Evolutionary conservation across 108 stramenopile genomes (phyloP), one percentile per base, ranked within the genome.

Genomic region (Fragilariopsis cylindrus): DNA sequence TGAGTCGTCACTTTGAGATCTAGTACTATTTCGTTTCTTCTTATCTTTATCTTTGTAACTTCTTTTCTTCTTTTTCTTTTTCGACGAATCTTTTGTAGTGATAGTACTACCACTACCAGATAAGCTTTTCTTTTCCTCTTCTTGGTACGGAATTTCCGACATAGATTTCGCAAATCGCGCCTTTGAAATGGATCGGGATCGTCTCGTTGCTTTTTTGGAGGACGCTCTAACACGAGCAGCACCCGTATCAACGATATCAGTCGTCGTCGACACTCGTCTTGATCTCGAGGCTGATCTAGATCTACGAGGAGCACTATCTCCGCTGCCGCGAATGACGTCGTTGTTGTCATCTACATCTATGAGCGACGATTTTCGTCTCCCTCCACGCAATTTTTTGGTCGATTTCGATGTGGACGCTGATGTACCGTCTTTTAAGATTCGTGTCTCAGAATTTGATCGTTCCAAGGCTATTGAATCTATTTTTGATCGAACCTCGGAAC

Each of bases 41-140:
- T 71, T 65, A n/a, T 8, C 71, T 30, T 21, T 60, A 42, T 71
- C 42, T 21, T 56, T 71, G 19, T 60, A 9, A 45, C 62, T 72
- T 39, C 48, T 72, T 39, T 60, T 60, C 71, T 72, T 72, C 60
- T 60, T 60, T 48, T 60, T 43, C 13, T 48, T 6, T 60, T 48
- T 60, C 46, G 72, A 30, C 2, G 30, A 72, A 12, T 72, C 47
- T 45, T 48, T 73, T 2, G 49, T 12, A 53, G 12, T 15, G 12
- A 15, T 53, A 12, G 15, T 53, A 15, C n/a, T 53, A 15, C 52
- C n/a, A 15, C 52, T n/a, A 15, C 52, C 52, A 15, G 12, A 53
- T 15, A 53, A 12, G 52, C 52, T 53, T n/a, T n/a, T 53, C 52
- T 53, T n/a, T n/a, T 53, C 12, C 52, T 53, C 15, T 12, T n/a